Conservation (phyloP, 441 rosid genomes). For the Manihot esculenta region DNA sequence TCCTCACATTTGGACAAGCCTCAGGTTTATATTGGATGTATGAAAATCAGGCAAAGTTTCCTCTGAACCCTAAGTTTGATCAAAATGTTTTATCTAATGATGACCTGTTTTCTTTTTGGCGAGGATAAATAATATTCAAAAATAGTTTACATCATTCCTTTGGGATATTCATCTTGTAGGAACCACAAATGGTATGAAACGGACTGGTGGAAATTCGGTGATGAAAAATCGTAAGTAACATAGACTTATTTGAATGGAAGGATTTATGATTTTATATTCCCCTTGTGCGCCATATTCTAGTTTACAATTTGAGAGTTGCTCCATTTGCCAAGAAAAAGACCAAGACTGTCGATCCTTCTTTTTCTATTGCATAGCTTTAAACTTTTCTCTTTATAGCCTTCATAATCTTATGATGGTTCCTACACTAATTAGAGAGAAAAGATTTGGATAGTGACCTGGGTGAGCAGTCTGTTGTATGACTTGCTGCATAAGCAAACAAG, state of each 20-base stretch:
- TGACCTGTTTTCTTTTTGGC: neutral
- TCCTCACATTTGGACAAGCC: slow-evolving; percentile 69
- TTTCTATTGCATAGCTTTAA: too few species aligned
- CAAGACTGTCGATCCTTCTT: too few species aligned
- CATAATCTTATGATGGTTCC: neutral
- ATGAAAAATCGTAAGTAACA: slow-evolving; percentile 77
- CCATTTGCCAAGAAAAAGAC: neutral
- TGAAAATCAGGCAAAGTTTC: slow-evolving; percentile 95
- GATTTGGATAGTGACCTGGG: too few species aligned
- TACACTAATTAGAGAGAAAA: neutral
- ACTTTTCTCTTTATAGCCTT: neutral
- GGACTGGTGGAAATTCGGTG: slow-evolving; percentile 99
- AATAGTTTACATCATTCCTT: neutral
- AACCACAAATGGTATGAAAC: slow-evolving; percentile 90
- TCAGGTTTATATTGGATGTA: slow-evolving; percentile 82
- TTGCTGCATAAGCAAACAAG: neutral
- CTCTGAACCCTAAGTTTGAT: slow-evolving; percentile 71
- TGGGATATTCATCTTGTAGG: slow-evolving; percentile 41
- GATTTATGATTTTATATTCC: neutral
- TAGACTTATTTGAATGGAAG: neutral
- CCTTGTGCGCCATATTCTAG: neutral
- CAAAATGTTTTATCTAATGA: slow-evolving; percentile 3
- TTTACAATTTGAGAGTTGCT: neutral
- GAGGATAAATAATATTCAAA: neutral
- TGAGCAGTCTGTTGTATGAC: neutral